Percentiles rank a stretch among this genome's conserved stretches.
Conservation (phyloP, 768 basidiomycete species). For the Podaxis pistillaris region DNA sequence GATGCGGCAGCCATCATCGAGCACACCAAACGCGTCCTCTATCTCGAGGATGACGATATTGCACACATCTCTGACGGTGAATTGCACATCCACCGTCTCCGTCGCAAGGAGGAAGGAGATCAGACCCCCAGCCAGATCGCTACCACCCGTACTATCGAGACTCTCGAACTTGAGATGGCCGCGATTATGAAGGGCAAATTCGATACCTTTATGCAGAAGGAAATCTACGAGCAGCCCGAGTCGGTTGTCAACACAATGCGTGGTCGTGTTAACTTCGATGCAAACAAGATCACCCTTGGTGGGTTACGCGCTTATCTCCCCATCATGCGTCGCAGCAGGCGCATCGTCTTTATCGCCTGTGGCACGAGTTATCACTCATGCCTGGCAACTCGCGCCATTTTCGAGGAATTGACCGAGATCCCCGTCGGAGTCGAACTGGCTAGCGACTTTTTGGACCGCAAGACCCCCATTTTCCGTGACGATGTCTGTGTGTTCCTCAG, state of each 20-base stretch:
- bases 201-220: slow-evolving; percentile 99
- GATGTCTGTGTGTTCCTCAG: slow-evolving; percentile 96
- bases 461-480: slow-evolving; percentile 99
- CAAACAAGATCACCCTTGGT: slow-evolving; percentile 86
- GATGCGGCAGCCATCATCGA: slow-evolving; percentile 96
- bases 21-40: slow-evolving; percentile 98
- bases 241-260: slow-evolving; percentile 99
- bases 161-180: slow-evolving; percentile 97
- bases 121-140: slow-evolving; percentile 59
- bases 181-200: slow-evolving; percentile 99
- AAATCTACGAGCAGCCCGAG: slow-evolving; percentile 98
- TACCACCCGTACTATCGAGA: slow-evolving; percentile 92
- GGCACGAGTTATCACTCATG: slow-evolving; percentile 98
- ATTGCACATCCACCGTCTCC: slow-evolving; percentile 97
- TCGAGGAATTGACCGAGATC: slow-evolving; percentile 98
- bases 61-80: slow-evolving; percentile 97
- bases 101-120: slow-evolving; percentile 76
- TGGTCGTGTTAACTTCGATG: slow-evolving; percentile 98
- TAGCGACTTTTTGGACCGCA: slow-evolving; percentile 97
- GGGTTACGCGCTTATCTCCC: slow-evolving; percentile 93
- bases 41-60: slow-evolving; percentile 98
- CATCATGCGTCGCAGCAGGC: slow-evolving; percentile 91
- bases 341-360: slow-evolving; percentile 97
- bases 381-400: slow-evolving; percentile 94
- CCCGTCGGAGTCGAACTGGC: slow-evolving; percentile 97